Evolutionary conservation across 495 filamentous ascomycete species (phyloP).

Genomic region (Aspergillus diversus): DNA sequence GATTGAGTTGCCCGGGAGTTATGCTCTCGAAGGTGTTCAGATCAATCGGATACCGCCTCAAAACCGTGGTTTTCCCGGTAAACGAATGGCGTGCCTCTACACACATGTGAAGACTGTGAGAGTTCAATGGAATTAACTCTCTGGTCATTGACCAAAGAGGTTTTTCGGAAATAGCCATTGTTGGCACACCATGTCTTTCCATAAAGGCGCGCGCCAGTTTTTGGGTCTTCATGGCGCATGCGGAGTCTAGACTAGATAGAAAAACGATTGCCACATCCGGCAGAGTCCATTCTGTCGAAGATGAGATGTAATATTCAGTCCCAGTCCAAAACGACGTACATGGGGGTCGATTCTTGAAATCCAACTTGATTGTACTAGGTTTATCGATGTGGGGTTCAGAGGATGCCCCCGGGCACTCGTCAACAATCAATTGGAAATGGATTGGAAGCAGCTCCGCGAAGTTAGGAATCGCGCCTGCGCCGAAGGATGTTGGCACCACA

Average conservation of each 20-base stretch:
- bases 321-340: constrained; percentile 52
- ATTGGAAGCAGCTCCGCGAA: constrained; percentile 75
- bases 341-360: constrained; percentile 58
- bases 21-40: constrained; percentile 73
- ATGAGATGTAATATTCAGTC: constrained; percentile 49
- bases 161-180: constrained; percentile 68
- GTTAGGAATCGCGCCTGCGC: constrained; percentile 54
- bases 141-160: constrained; percentile 51
- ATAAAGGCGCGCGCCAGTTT: constrained; percentile 63
- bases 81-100: constrained; percentile 63
- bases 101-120: constrained; percentile 66
- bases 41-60: constrained; percentile 70
- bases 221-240: constrained; percentile 51
- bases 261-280: constrained; percentile 76
- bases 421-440: constrained; percentile 73
- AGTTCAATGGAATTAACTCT: constrained; percentile 53
- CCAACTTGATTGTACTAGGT: constrained; percentile 55
- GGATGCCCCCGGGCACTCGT: constrained; percentile 65
- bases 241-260: constrained; percentile 58
- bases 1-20: constrained; percentile 72
- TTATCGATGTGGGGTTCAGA: constrained; percentile 44
- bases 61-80: constrained; percentile 51
- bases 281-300: constrained; percentile 59
- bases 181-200: constrained; percentile 65
- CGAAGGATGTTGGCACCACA: constrained; percentile 75